These are phyloP conservation scores for Penicillium sp. DNA, from an alignment of 2,329 filamentous ascomycete genomes.

Conservation along the genomic window DNA sequence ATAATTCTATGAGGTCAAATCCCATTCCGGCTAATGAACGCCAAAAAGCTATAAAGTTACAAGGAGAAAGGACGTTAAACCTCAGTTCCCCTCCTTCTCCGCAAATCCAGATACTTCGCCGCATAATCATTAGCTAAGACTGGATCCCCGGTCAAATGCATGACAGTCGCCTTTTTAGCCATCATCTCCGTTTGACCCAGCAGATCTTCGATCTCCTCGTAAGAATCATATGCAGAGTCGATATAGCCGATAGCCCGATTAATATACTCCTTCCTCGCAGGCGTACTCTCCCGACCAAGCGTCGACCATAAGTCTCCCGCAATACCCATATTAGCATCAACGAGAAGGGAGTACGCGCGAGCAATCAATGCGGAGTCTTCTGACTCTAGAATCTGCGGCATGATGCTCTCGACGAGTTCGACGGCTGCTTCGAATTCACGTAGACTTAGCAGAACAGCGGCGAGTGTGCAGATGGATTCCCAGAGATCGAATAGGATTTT, in stretches of 20 bases:
- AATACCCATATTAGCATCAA: conserved; percentile 78
- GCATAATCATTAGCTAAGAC: conserved; percentile 69
- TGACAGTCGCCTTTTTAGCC: conserved; percentile 79
- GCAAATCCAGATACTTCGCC: conserved; percentile 65
- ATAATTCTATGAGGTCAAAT: background rate
- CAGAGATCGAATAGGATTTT: conserved; percentile 72
- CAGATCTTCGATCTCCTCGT: conserved; percentile 68
- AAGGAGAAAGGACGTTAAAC: conserved; percentile 4
- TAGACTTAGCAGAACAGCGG: conserved; percentile 70
- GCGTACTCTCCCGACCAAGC: conserved; percentile 22
- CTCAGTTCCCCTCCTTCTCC: conserved; percentile 42
- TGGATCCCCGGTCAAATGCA: conserved; percentile 69
- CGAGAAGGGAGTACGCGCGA: conserved; percentile 70
- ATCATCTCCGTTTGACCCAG: conserved; percentile 76
- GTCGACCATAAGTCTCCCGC: conserved; percentile 56
- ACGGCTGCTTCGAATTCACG: conserved; percentile 71
- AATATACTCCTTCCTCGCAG: conserved; percentile 59
- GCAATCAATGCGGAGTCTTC: conserved; percentile 67
- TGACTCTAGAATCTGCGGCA: conserved; percentile 78
- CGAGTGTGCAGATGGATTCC: conserved; percentile 70
- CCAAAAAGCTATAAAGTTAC: conserved; percentile 6
- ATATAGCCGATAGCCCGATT: conserved; percentile 64
- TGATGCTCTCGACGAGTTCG: conserved; percentile 67
- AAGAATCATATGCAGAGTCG: conserved; percentile 67
- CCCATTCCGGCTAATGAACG: background rate